Evolutionary conservation across 345 rosid genomes (phyloP).

Genomic region (Brassica carinata): DNA sequence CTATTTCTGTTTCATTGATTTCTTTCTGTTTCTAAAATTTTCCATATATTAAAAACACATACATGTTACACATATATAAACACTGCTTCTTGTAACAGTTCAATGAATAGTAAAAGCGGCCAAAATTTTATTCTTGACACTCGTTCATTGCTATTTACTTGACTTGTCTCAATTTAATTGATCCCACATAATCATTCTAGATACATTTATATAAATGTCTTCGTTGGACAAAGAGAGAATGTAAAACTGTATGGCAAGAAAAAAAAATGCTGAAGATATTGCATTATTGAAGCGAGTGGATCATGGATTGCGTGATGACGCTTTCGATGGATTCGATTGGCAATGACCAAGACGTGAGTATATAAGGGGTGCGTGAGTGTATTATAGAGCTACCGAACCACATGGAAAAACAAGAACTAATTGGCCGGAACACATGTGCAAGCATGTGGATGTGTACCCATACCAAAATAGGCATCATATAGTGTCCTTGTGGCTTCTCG

Average conservation of each 20-base stretch:
- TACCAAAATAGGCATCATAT: slow-evolving; percentile 42
- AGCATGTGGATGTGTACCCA: slow-evolving; percentile 40
- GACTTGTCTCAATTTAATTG: not conserved
- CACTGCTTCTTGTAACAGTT: not conserved
- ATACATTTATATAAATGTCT: slow-evolving; percentile 6
- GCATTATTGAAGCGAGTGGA: slow-evolving; percentile 30
- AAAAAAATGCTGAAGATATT: slow-evolving; percentile 13
- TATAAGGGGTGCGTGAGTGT: slow-evolving; percentile 30
- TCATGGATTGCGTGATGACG: slow-evolving; percentile 22
- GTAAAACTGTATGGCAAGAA: slow-evolving; percentile 18
- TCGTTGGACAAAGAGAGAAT: slow-evolving; percentile 21
- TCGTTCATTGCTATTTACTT: not conserved
- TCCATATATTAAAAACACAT: slow-evolving; percentile 3
- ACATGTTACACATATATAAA: not conserved
- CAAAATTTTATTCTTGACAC: not conserved
- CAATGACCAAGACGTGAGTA: slow-evolving; percentile 29
- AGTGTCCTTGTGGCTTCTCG: slow-evolving; percentile 38
- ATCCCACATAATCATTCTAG: not conserved
- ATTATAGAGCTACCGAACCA: slow-evolving; percentile 36
- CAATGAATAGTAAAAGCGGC: not conserved
- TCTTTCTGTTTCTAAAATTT: slow-evolving; percentile 3
- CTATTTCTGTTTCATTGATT: slow-evolving; percentile 4
- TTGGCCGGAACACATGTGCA: slow-evolving; percentile 45
- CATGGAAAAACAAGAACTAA: slow-evolving; percentile 41
- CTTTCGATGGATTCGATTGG: slow-evolving; percentile 26